Percentiles rank a stretch among this genome's conserved stretches.
Evolutionary conservation across 2,329 filamentous ascomycete genomes (phyloP).

Genomic region (Gyromitra esculenta): DNA sequence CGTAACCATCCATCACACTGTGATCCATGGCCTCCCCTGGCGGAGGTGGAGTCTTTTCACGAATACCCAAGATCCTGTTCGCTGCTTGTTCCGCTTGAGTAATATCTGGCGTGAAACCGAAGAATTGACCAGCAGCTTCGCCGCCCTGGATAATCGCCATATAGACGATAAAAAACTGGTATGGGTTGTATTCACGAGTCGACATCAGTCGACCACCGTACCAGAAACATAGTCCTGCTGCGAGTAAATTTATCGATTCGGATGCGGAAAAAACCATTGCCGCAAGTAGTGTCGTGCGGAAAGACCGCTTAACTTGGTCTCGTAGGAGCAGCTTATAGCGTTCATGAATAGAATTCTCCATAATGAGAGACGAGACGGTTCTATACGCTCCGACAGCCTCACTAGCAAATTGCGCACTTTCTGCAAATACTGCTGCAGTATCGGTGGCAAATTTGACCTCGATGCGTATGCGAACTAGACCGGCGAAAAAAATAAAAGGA

Average conservation of each 20-base stretch:
- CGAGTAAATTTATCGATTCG: slow-evolving; percentile 72
- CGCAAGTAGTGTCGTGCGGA: slow-evolving; percentile 69
- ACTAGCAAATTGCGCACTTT: slow-evolving; percentile 77
- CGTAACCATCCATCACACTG: slow-evolving; percentile 63
- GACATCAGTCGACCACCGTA: slow-evolving; percentile 73
- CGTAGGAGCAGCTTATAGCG: slow-evolving; percentile 71
- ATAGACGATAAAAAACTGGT: slow-evolving; percentile 69
- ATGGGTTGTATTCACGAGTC: slow-evolving; percentile 63
- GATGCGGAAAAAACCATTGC: slow-evolving; percentile 75
- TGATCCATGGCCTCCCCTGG: slow-evolving; percentile 68
- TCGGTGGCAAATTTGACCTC: slow-evolving; percentile 75
- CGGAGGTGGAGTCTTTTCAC: slow-evolving; percentile 50
- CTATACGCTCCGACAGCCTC: slow-evolving; percentile 79
- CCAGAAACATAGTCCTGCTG: slow-evolving; percentile 73
- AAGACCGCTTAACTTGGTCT: slow-evolving; percentile 70
- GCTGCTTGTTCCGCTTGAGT: slow-evolving; percentile 59
- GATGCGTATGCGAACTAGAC: slow-evolving; percentile 60
- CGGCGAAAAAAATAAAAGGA: slow-evolving; percentile 60
- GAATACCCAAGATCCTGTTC: slow-evolving; percentile 56
- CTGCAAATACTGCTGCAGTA: slow-evolving; percentile 73
- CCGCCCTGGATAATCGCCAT: slow-evolving; percentile 74
- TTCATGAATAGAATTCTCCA: slow-evolving; percentile 72
- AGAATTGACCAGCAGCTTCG: slow-evolving; percentile 73
- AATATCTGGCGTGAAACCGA: slow-evolving; percentile 70
- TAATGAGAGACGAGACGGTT: slow-evolving; percentile 75